phyloP scores from a whole-genome alignment of 2,329 filamentous ascomycete genomes.

The Volutella citrinella region DNA sequence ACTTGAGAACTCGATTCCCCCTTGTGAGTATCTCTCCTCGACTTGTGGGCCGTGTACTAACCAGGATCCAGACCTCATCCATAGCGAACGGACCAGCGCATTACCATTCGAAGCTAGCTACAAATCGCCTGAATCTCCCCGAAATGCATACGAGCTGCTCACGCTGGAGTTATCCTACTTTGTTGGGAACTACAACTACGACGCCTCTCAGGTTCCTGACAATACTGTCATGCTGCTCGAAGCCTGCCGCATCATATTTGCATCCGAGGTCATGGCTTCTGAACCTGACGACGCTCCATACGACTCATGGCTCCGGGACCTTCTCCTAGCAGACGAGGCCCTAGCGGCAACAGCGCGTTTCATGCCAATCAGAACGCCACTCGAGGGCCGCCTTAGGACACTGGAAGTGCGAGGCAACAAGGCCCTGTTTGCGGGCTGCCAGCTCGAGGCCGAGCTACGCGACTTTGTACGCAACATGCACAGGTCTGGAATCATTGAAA shows the following conservation, averaged over 20 bases:
- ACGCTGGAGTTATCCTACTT: conserved; percentile 57
- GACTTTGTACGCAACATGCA: conserved; percentile 50
- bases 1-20: conserved; percentile 65
- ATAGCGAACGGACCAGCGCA: conserved; percentile 57
- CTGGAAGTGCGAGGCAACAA: conserved; percentile 57
- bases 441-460: conserved; percentile 52
- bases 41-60: conserved; percentile 38
- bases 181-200: conserved; percentile 41
- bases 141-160: conserved; percentile 58
- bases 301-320: conserved; percentile 55
- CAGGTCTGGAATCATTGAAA: conserved; percentile 55
- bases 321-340: conserved; percentile 49
- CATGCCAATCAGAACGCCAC: conserved; percentile 42
- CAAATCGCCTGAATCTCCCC: conserved; percentile 43
- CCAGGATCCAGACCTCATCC: conserved; percentile 56
- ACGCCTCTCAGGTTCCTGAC: conserved; percentile 38
- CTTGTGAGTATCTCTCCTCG: conserved; percentile 50
- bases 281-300: conserved; percentile 36
- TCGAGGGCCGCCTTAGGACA: conserved; percentile 45
- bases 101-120: conserved; percentile 50
- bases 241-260: conserved; percentile 57
- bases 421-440: conserved; percentile 54
- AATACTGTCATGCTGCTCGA: conserved; percentile 56
- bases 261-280: conserved; percentile 45
- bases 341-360: conserved; percentile 44